Percentiles rank a stretch among this genome's conserved stretches.
Conservation (phyloP, 192 early-diverging fungal species). For the Ambispora gerdemannii region DNA sequence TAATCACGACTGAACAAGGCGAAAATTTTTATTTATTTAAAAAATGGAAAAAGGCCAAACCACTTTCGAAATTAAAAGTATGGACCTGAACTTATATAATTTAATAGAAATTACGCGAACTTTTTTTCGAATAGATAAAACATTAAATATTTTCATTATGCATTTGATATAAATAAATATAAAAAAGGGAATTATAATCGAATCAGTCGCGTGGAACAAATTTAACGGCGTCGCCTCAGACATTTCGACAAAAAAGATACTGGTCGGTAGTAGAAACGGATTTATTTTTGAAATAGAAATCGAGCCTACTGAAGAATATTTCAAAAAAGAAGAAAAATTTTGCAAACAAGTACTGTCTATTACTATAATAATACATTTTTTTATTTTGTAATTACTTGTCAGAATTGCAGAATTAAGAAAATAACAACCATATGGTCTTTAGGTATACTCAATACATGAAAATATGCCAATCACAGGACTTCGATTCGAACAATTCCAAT, state of each 20-base stretch:
- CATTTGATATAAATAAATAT: too few relatives aligned
- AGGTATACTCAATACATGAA: slow-evolving; percentile 68
- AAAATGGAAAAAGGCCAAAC: slow-evolving; percentile 81
- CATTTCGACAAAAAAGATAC: slow-evolving; percentile 73
- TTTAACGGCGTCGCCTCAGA: slow-evolving; percentile 44
- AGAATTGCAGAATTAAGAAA: too few relatives aligned
- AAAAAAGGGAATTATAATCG: slow-evolving; percentile 67
- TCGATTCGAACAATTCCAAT: slow-evolving; percentile 77
- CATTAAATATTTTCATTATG: too few relatives aligned
- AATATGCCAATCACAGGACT: slow-evolving; percentile 76
- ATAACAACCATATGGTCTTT: too few relatives aligned
- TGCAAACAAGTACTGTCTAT: slow-evolving; percentile 65
- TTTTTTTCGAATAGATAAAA: too few relatives aligned
- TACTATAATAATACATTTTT: too few relatives aligned
- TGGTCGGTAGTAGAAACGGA: slow-evolving; percentile 84
- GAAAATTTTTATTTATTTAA: slow-evolving; percentile 89
- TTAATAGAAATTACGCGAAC: too few relatives aligned
- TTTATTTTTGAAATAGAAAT: slow-evolving; percentile 88
- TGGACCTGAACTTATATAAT: too few relatives aligned
- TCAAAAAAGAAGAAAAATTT: slow-evolving; percentile 79
- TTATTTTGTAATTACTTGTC: too few relatives aligned
- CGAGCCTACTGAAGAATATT: slow-evolving; percentile 80
- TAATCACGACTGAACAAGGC: slow-evolving; percentile 84
- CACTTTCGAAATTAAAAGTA: slow-evolving; percentile 76
- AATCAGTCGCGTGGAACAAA: slow-evolving; percentile 90